Conservation (phyloP, 108 stramenopile species). For the Schizochytrium sp. region DNA sequence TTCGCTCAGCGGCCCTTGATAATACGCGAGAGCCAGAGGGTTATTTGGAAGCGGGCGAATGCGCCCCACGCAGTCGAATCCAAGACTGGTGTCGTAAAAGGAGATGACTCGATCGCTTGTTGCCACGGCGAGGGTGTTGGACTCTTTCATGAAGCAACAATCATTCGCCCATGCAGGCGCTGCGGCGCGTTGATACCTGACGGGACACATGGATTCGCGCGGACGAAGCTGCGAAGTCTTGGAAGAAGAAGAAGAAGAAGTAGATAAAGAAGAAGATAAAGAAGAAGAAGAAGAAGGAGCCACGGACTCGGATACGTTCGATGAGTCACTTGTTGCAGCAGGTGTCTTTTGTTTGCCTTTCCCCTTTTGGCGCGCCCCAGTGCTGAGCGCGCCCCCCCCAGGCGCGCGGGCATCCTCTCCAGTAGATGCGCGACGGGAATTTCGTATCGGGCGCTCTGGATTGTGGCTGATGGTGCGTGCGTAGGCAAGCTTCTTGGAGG, state of each 20-base stretch:
- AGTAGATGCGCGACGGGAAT: not conserved
- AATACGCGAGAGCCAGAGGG: not conserved
- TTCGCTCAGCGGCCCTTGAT: not conserved
- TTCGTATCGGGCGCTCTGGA: not conserved
- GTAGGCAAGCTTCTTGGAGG: constrained; percentile 1
- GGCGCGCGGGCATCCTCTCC: not conserved
- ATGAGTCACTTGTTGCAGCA: no score
- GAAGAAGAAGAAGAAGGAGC: no score
- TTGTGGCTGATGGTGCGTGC: not conserved
- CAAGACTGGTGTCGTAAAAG: constrained; percentile 36
- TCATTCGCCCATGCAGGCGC: constrained; percentile 29
- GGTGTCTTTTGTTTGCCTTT: not conserved
- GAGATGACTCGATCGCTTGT: constrained; percentile 34
- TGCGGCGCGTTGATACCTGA: not conserved
- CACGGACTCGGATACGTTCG: no score
- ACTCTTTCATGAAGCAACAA: constrained; percentile 18
- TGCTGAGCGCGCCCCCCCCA: not conserved
- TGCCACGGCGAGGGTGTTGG: constrained; percentile 29
- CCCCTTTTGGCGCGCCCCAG: not conserved
- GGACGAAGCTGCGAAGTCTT: no score
- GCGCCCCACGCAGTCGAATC: not conserved
- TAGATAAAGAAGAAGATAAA: no score
- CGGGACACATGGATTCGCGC: not conserved
- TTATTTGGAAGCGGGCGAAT: not conserved
- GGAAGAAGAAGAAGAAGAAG: no score